A percentile compares a stretch with the other conserved stretches of the same genome.
Evolutionary conservation across 257 asterid species (phyloP).

Genomic region (Osmanthus fragrans): DNA sequence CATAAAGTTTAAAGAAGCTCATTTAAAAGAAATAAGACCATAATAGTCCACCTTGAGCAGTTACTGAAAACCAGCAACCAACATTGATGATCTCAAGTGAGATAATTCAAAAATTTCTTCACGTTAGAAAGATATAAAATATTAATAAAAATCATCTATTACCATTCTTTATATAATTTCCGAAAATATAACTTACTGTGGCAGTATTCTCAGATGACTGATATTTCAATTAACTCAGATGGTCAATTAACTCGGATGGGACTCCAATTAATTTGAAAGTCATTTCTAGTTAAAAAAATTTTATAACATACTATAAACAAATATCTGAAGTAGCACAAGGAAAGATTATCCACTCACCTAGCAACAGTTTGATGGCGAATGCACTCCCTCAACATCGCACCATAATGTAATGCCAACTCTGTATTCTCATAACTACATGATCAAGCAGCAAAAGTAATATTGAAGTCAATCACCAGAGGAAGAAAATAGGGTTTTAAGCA

Average conservation of each 20-base stretch:
- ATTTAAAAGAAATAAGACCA: background rate
- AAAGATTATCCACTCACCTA: slow-evolving; percentile 46
- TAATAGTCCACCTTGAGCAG: background rate
- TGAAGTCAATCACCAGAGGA: slow-evolving; percentile 15
- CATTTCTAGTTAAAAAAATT: background rate
- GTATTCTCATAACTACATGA: slow-evolving; percentile 65
- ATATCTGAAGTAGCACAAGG: background rate
- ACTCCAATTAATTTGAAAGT: slow-evolving; percentile 1
- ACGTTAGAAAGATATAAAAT: background rate
- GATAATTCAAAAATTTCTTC: background rate
- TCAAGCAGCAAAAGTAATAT: slow-evolving; percentile 25
- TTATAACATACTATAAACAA: background rate
- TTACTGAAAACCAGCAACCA: background rate
- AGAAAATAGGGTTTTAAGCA: background rate
- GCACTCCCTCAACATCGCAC: slow-evolving; percentile 96
- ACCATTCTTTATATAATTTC: slow-evolving; percentile 1
- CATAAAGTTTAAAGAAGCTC: background rate
- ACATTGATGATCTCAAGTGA: slow-evolving; percentile 13
- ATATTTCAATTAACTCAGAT: background rate
- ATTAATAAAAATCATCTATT: background rate
- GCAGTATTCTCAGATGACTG: background rate
- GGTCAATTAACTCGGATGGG: background rate
- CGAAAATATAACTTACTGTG: too few species aligned
- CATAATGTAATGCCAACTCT: slow-evolving; percentile 94
- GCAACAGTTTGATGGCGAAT: slow-evolving; percentile 98